Percentiles rank a stretch among this genome's conserved stretches.
Conservation (phyloP, 2,329 filamentous ascomycete species). For the Westerdykella ornata region DNA sequence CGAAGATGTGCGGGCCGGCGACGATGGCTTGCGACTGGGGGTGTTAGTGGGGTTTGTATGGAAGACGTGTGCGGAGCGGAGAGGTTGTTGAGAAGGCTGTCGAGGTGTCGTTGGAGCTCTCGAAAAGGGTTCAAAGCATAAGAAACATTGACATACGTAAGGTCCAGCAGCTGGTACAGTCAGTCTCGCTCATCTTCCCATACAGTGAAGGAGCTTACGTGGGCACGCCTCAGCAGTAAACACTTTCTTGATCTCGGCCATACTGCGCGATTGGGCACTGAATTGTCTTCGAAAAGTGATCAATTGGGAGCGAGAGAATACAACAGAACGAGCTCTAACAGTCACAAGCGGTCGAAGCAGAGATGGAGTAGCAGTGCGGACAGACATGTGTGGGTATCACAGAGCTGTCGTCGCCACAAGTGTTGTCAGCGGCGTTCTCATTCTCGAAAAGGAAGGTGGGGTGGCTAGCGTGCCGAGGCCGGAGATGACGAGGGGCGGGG, state of each 20-base stretch:
- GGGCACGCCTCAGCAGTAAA: constrained; percentile 39
- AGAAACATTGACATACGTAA: constrained; percentile 34
- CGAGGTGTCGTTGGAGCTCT: neutral
- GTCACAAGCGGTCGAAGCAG: neutral
- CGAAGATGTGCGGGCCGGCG: constrained; percentile 61
- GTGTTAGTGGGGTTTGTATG: neutral
- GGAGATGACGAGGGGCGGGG: neutral
- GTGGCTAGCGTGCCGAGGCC: neutral
- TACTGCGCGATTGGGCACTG: constrained; percentile 15
- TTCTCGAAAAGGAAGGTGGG: constrained; percentile 4
- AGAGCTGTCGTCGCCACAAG: neutral
- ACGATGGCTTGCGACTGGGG: constrained; percentile 54
- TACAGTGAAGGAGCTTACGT: constrained; percentile 28
- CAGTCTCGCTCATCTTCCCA: neutral
- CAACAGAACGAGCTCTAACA: neutral
- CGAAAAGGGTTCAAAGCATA: neutral
- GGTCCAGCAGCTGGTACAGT: constrained; percentile 37
- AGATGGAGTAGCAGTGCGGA: neutral
- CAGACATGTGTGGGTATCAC: neutral
- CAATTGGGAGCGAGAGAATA: too few species aligned
- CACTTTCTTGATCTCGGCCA: constrained; percentile 43
- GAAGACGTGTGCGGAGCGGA: too few species aligned
- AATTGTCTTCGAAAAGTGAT: too few species aligned
- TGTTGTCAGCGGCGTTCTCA: too few species aligned
- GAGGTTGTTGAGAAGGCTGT: neutral